phyloP scores from a whole-genome alignment of 2,329 filamentous ascomycete species.

The Phialocephala subalpina region DNA sequence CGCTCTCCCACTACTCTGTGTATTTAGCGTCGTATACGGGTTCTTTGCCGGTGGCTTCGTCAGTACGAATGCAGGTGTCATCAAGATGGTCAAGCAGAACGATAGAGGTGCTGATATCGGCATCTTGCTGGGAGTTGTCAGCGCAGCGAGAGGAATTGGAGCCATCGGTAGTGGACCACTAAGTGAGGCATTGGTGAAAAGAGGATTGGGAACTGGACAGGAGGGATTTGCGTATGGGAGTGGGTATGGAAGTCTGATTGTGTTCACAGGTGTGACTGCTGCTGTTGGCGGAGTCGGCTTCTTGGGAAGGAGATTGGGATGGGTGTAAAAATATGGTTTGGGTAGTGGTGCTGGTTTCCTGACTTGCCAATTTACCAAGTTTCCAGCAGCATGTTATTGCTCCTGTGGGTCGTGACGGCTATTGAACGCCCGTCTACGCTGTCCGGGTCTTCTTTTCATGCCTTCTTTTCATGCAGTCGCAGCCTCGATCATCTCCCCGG shows the following conservation, averaged over 20 bases:
- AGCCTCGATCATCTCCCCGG: no score
- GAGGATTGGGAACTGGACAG: slow-evolving; percentile 53
- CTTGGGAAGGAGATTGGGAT: slow-evolving; percentile 48
- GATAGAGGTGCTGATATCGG: slow-evolving; percentile 40
- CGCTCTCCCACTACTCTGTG: slow-evolving; percentile 52
- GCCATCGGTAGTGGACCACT: slow-evolving; percentile 65
- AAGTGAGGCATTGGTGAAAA: slow-evolving; percentile 59
- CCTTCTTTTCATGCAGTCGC: no score
- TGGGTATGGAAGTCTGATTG: slow-evolving; percentile 60
- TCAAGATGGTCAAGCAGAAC: slow-evolving; percentile 32
- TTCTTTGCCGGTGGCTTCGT: slow-evolving; percentile 64
- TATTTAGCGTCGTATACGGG: slow-evolving; percentile 63
- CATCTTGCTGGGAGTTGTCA: slow-evolving; percentile 53
- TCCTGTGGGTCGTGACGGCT: no score
- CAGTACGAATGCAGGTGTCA: slow-evolving; percentile 53
- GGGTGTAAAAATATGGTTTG: slow-evolving; percentile 20
- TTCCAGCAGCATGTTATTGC: not conserved
- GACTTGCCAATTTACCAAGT: not conserved
- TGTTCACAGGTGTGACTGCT: slow-evolving; percentile 64
- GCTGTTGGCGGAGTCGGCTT: slow-evolving; percentile 55
- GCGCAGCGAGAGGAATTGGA: slow-evolving; percentile 66
- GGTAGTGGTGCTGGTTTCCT: not conserved
- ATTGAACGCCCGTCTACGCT: no score
- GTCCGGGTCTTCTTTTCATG: no score
- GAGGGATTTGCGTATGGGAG: slow-evolving; percentile 55